Percentiles rank a stretch among this genome's conserved stretches.
Conservation (phyloP, 352 stramenopile genomes). For the Pythium myriotylum region DNA sequence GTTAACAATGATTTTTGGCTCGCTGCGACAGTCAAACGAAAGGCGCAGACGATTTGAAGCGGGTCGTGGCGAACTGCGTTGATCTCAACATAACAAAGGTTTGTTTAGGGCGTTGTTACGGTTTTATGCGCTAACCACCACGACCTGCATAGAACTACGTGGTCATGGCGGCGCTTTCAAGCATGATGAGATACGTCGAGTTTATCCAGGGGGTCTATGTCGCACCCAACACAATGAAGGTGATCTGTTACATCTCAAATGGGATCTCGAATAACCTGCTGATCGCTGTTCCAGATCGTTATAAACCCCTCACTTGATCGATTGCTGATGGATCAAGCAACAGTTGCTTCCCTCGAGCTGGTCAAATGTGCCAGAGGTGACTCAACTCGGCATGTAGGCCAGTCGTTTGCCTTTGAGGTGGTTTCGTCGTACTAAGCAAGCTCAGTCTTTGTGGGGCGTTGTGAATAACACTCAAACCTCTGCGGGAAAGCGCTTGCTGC, state of each 20-base stretch:
- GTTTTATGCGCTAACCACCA: not conserved
- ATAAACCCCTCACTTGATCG: conserved; percentile 72
- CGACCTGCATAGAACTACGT: conserved; percentile 74
- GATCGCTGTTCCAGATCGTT: conserved; percentile 48
- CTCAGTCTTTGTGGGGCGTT: conserved; percentile 73
- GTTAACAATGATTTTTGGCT: not conserved
- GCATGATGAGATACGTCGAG: conserved; percentile 86
- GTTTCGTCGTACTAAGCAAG: not conserved
- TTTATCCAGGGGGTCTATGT: conserved; percentile 87
- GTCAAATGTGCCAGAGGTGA: conserved; percentile 58
- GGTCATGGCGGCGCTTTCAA: conserved; percentile 77
- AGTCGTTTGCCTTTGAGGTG: not conserved
- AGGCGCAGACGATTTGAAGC: conserved; percentile 82
- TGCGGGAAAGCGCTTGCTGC: conserved; percentile 68
- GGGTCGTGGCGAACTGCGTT: conserved; percentile 80
- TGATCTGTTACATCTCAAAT: conserved; percentile 24
- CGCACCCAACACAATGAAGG: conserved; percentile 82
- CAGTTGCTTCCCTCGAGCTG: conserved; percentile 71
- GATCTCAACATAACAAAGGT: conserved; percentile 84
- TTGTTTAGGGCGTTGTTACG: not conserved
- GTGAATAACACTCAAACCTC: conserved; percentile 83
- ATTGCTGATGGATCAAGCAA: conserved; percentile 85
- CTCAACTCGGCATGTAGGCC: conserved; percentile 53
- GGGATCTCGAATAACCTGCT: too few species aligned
- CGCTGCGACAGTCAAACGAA: conserved; percentile 65